A percentile compares a stretch with the other conserved stretches of the same genome.
phyloP scores from a whole-genome alignment of 2,329 filamentous ascomycete genomes.

The Lecanosticta acicola region DNA sequence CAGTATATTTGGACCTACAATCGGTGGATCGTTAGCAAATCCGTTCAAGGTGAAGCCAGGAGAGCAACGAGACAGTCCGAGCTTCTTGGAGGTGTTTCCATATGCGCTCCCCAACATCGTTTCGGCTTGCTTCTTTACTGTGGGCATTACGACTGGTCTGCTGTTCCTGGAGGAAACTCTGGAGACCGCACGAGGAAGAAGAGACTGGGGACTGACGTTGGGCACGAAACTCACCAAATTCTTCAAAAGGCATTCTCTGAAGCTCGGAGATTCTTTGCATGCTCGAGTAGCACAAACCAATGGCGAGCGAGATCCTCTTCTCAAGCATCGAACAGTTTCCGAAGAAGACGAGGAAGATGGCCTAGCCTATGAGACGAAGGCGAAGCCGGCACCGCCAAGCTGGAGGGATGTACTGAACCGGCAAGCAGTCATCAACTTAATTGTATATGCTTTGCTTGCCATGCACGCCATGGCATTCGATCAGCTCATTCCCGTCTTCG shows the following conservation, averaged over 20 bases:
- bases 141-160: conserved; percentile 67
- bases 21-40: conserved; percentile 80
- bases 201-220: conserved; percentile 70
- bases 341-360: conserved; percentile 21
- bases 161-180: conserved; percentile 86
- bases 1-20: conserved; percentile 77
- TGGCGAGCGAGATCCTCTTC: conserved; percentile 24
- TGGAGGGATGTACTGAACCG: conserved; percentile 64
- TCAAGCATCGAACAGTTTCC: conserved; percentile 14
- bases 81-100: conserved; percentile 69
- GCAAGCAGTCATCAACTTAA: conserved; percentile 69
- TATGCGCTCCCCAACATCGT: conserved; percentile 82
- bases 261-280: conserved; percentile 15
- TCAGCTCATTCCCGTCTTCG: conserved; percentile 66
- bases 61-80: conserved; percentile 38
- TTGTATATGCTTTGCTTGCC: conserved; percentile 68
- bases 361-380: conserved; percentile 12
- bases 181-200: conserved; percentile 59
- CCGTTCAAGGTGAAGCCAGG: conserved; percentile 69
- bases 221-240: conserved; percentile 57
- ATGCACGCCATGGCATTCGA: conserved; percentile 25
- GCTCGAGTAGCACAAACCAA: conserved; percentile 7
- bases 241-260: conserved; percentile 12
- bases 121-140: conserved; percentile 66
- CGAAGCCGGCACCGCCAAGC: conserved; percentile 31